A percentile compares a stretch with the other conserved stretches of the same genome.
phyloP scores from a whole-genome alignment of 805 yeast genomes.

The Yamadazyma phyllophila region DNA sequence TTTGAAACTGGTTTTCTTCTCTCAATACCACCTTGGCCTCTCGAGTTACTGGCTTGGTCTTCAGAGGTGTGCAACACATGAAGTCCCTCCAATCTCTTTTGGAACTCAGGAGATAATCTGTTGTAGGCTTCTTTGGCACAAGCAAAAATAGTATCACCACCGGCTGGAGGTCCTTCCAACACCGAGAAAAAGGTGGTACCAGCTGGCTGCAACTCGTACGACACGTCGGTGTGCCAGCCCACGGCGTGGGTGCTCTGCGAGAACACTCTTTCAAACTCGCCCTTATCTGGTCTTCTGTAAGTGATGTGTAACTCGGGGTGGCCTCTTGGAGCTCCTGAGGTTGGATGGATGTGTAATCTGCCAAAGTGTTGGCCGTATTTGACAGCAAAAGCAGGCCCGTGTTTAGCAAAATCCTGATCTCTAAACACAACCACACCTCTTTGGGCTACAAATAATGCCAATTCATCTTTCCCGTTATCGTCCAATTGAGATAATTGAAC shows the following conservation, averaged over 20 bases:
- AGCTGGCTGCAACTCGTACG: constrained; percentile 73
- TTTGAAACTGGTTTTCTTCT: constrained; percentile 67
- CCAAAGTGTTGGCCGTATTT: constrained; percentile 67
- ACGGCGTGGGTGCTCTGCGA: constrained; percentile 35
- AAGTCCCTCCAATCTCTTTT: constrained; percentile 56
- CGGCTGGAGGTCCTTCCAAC: constrained; percentile 55
- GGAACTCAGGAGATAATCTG: constrained; percentile 64
- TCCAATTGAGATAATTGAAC: constrained; percentile 56
- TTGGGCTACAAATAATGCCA: constrained; percentile 66
- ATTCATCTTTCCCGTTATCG: constrained; percentile 60
- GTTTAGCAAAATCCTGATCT: constrained; percentile 58
- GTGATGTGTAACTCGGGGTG: constrained; percentile 62
- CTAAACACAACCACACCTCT: constrained; percentile 68
- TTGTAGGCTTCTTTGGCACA: constrained; percentile 69
- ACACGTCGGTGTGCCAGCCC: constrained; percentile 71
- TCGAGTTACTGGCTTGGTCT: constrained; percentile 64
- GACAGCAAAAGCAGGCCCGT: constrained; percentile 49
- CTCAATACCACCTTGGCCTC: constrained; percentile 56
- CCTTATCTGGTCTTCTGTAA: constrained; percentile 47
- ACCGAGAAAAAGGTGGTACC: constrained; percentile 66
- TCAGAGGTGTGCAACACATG: constrained; percentile 68
- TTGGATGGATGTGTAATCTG: constrained; percentile 69
- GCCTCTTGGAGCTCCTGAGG: constrained; percentile 69
- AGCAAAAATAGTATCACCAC: constrained; percentile 82
- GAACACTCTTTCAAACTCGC: constrained; percentile 36